Evolutionary conservation across 2,329 filamentous ascomycete genomes (phyloP), one percentile per base, ranked within the genome.

Genomic region (Alternaria angustiovoidea): DNA sequence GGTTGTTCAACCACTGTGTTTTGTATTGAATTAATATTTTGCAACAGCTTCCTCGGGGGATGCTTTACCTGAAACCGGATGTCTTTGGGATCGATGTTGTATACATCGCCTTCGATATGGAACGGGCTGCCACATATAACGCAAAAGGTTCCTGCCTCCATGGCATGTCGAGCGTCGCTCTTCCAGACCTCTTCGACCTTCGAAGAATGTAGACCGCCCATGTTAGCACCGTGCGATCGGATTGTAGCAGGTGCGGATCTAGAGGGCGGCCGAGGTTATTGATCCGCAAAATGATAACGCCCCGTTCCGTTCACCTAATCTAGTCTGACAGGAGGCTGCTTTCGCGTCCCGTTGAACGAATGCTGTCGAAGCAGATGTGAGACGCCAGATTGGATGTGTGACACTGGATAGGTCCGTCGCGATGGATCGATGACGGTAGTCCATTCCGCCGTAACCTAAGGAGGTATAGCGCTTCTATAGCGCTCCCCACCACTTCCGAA

Each of bases 111-210:
- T 39, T 70, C 59, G 6, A 74, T 53, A 18, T 70, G 68, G 48
- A 75, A 74, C 1, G 68, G 71, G 4, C 64, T 65, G 24, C 73
- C 70, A 41, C 72, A 74, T 16, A 73, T 54, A 1, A 73, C 65
- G 59, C 73, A 75, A 47, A 68, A 73, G 11, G 62, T 62, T 7
- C 64, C 63, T 1, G 59, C 61, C 38, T 74, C 69, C 65, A 74
- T 75, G 2, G 62, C 56, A 20, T 59, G 61, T 18, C 46, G 54
- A 11, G 65, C 65, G 26, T 70, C 68, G n/a, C 58, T 63, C 34
- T 63, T 68, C 60, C 63, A 68, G 26, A 53, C 42, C 2, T 54
- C 41, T 20, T 59, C 30, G 12, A 28, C 28, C 34, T 56, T 52
- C 9, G 63, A 63, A 24, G 68, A 71, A 34, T 65, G 41, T 14